A percentile compares a stretch with the other conserved stretches of the same genome.
Evolutionary conservation across 1,139 yeast genomes (phyloP).

Genomic region (Taiozyma onychis): DNA sequence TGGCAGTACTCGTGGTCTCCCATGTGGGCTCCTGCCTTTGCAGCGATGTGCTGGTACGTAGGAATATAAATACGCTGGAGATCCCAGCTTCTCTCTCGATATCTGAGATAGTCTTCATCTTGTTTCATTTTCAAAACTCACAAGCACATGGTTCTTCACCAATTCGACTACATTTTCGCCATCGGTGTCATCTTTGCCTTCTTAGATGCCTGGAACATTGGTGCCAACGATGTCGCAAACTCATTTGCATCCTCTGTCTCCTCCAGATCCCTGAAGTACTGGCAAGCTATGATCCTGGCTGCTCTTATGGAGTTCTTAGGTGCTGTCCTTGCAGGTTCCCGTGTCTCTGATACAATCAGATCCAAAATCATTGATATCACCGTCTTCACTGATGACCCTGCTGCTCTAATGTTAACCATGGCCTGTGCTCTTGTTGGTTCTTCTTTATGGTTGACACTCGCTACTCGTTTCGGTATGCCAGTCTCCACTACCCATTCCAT

Average conservation of each 20-base stretch:
- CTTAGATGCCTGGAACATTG: conserved; percentile 78
- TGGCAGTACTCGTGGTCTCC: background rate
- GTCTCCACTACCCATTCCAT: conserved; percentile 78
- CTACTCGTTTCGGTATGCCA: conserved; percentile 66
- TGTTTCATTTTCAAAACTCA: background rate
- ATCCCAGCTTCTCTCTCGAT: background rate
- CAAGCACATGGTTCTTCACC: conserved; percentile 34
- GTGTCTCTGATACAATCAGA: conserved; percentile 67
- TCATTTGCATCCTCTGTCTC: conserved; percentile 74
- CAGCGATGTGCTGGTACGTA: background rate
- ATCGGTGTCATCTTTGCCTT: conserved; percentile 67
- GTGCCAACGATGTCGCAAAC: conserved; percentile 81
- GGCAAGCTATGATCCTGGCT: conserved; percentile 73
- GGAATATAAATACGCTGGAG: background rate
- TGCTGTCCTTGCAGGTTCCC: conserved; percentile 66
- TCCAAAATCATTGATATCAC: conserved; percentile 51
- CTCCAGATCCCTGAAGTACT: conserved; percentile 60
- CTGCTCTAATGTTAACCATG: conserved; percentile 71
- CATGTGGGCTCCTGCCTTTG: background rate
- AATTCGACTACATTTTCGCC: conserved; percentile 63
- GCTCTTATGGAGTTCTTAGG: conserved; percentile 68
- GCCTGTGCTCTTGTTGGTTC: conserved; percentile 72
- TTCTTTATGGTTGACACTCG: conserved; percentile 65
- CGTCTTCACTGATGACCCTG: conserved; percentile 50
- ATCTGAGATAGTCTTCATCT: conserved; percentile 1